These are phyloP conservation scores for Cryptococcus amylolentus DNA, from an alignment of 1,284 basidiomycete species.

Conservation along the genomic window DNA sequence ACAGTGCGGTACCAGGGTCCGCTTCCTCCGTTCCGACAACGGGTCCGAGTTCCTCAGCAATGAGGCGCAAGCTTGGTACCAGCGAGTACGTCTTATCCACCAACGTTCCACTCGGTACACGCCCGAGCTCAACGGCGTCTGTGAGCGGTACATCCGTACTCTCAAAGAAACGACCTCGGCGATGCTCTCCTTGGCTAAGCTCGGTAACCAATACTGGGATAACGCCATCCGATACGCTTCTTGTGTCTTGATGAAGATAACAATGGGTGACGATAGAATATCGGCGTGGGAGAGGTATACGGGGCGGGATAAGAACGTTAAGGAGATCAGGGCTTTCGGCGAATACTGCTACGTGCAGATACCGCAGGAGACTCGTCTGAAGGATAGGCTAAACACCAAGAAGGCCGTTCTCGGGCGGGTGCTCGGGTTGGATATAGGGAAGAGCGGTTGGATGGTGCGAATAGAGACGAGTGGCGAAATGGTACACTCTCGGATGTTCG, in stretches of 20 bases:
- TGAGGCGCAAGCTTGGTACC: neutral
- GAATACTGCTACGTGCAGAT: neutral
- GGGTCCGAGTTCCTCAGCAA: neutral
- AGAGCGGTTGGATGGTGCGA: neutral
- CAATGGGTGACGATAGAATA: neutral
- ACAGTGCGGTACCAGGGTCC: neutral
- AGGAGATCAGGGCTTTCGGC: neutral
- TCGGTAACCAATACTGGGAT: neutral
- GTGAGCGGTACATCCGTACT: neutral
- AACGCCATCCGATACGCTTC: neutral
- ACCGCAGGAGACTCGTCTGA: neutral
- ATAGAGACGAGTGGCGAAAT: neutral
- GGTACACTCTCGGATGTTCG: neutral
- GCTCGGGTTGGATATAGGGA: neutral
- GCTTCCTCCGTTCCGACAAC: neutral
- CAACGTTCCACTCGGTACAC: neutral
- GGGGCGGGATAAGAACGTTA: neutral
- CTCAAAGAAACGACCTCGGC: neutral
- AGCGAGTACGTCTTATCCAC: neutral
- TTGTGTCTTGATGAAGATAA: neutral
- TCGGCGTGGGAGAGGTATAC: neutral
- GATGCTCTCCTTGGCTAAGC: neutral
- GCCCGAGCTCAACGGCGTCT: neutral
- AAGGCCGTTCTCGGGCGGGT: neutral
- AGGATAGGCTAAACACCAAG: neutral